Evolutionary conservation across 2,329 filamentous ascomycete genomes (phyloP).

Genomic region (Ascochyta rabiei): DNA sequence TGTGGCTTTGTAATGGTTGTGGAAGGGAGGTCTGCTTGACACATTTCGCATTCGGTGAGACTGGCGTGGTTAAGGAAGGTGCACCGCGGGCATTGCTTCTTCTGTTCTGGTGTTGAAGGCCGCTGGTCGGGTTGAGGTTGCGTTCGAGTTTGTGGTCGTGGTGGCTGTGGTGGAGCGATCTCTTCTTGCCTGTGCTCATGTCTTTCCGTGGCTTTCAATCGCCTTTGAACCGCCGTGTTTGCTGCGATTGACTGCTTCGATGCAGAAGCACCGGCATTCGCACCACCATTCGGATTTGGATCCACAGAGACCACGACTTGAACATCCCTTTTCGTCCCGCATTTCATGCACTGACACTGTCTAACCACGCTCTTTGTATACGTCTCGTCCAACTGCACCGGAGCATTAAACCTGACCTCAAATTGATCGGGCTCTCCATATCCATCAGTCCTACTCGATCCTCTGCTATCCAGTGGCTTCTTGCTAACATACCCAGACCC

Average conservation of each 20-base stretch:
- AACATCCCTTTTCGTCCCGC: conserved; percentile 44
- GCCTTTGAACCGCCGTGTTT: conserved; percentile 19
- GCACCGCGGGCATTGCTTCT: conserved; percentile 44
- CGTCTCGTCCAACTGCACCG: conserved; percentile 36
- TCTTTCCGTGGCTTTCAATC: conserved; percentile 1
- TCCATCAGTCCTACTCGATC: conserved; percentile 12
- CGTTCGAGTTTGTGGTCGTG: conserved; percentile 20
- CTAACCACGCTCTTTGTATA: conserved; percentile 39
- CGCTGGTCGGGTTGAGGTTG: conserved; percentile 13
- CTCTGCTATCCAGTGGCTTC: conserved; percentile 23
- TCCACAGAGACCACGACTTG: conserved; percentile 43
- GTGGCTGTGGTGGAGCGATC: conserved; percentile 23
- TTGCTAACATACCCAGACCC: conserved; percentile 40
- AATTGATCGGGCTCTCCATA: conserved; percentile 41
- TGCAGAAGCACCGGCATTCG: conserved; percentile 3
- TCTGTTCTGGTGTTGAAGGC: conserved; percentile 34
- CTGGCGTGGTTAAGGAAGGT: conserved; percentile 45
- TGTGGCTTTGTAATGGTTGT: conserved; percentile 30
- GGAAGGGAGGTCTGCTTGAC: conserved; percentile 36
- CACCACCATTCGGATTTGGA: conserved; percentile 30
- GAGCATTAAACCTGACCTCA: conserved; percentile 45
- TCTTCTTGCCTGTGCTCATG: conserved; percentile 16
- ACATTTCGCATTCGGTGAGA: conserved; percentile 43
- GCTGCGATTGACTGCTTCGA: conserved; percentile 22
- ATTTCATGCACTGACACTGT: conserved; percentile 46